Evolutionary conservation across 257 asterid genomes (phyloP), one percentile per base, ranked within the genome.

Genomic region (Fraxinus anomala): DNA sequence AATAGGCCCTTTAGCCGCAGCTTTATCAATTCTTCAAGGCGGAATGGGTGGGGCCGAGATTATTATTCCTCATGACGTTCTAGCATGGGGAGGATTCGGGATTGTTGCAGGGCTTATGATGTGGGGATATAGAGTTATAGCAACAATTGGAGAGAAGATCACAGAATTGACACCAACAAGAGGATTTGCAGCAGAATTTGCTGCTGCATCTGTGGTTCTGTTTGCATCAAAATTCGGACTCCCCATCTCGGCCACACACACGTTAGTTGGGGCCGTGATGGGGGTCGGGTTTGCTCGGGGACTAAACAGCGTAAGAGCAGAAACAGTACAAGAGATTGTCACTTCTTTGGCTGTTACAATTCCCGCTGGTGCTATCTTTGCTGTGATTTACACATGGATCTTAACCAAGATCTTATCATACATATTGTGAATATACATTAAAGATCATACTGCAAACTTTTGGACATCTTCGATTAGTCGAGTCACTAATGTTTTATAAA

Each of bases 11-110:
- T 68, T 92, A 71, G 98, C 98, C 2, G 96, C 99, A 34, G 99
- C 98, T 10, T 68, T 94, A 44, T 82, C 99, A 9, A 86, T 94
- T 74, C 96, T 92, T 11, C 97, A 94, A 73, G 94, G 94, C 2
- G 97, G 96, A 0, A 37, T 82, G 78, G 82, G 87, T 51, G 86
- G 88, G 19, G 91, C 88, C 0, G 88, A 87, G 63, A 90, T 92
- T 36, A 88, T 91, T 26, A 92, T 94, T 16, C 99, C 99, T 0
- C 88, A 75, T 6, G 96, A 92, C 54, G 92, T 94, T 21, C 86
- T 94, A 10, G 97, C 99, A 0, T 94, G 98, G 98, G 99, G 99
- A 33, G 99, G 98, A 5, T 92, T 94, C 42, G 98, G 99, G 78
- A 92, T 94, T 73, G 96, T 91, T 1, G 98, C 97, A 12, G 99